These are phyloP conservation scores for Diaporthe caulivora DNA, from an alignment of 2,329 filamentous ascomycete genomes.

Conservation along the genomic window DNA sequence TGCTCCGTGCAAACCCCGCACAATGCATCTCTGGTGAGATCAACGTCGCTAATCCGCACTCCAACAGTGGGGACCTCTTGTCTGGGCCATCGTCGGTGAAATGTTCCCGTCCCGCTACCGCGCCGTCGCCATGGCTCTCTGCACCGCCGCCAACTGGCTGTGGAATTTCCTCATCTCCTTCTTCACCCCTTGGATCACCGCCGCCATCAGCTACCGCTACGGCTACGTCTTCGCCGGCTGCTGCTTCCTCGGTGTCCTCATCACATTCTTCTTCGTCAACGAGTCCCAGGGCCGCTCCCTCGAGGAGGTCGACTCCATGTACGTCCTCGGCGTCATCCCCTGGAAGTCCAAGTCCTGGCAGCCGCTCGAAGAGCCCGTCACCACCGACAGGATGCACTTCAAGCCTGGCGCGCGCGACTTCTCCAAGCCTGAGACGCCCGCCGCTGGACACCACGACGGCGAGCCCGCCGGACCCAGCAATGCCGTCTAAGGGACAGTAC, in stretches of 20 bases:
- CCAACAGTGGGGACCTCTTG: constrained; percentile 72
- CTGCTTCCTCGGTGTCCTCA: constrained; percentile 66
- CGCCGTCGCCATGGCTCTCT: constrained; percentile 39
- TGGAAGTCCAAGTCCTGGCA: constrained; percentile 65
- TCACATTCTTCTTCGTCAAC: constrained; percentile 77
- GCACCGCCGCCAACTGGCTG: constrained; percentile 64
- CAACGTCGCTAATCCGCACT: constrained; percentile 52
- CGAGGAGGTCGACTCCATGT: constrained; percentile 77
- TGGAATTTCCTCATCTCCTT: constrained; percentile 76
- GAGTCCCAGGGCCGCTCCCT: constrained; percentile 72
- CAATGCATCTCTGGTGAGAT: neutral
- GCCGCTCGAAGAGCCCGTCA: constrained; percentile 42
- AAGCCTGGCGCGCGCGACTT: constrained; percentile 37
- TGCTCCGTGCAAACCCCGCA: neutral
- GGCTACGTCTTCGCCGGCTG: constrained; percentile 76
- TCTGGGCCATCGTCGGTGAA: constrained; percentile 77
- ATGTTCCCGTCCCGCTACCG: constrained; percentile 46
- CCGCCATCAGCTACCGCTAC: constrained; percentile 70
- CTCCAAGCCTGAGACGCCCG: constrained; percentile 34
- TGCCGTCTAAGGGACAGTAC: constrained; percentile 21
- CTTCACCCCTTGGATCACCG: constrained; percentile 76
- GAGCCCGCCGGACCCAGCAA: constrained; percentile 24
- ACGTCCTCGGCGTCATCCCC: constrained; percentile 68
- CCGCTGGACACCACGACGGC: constrained; percentile 36
- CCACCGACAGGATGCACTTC: constrained; percentile 38